phyloP scores from a whole-genome alignment of 495 filamentous ascomycete genomes.

The Staphylotrichum longicolle region DNA sequence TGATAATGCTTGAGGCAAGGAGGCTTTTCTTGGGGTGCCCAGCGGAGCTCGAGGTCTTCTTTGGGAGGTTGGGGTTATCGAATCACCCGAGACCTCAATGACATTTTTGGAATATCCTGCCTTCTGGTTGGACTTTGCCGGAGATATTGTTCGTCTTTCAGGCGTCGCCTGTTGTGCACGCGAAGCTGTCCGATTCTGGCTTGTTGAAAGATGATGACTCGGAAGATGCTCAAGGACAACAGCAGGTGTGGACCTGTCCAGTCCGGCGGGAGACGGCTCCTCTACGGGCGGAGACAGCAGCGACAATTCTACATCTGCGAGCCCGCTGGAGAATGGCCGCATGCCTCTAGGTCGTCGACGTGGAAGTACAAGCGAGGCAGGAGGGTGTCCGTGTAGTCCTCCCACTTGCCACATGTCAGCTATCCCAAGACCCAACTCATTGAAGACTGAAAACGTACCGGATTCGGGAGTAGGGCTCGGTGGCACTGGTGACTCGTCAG shows the following conservation, averaged over 20 bases:
- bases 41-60: neutral
- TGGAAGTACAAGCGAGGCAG: constrained; percentile 22
- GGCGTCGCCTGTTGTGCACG: neutral
- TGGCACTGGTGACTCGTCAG: constrained; percentile 26
- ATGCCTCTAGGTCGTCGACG: constrained; percentile 28
- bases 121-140: neutral
- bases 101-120: neutral
- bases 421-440: too few species aligned
- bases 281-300: constrained; percentile 38
- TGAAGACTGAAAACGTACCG: constrained; percentile 16
- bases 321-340: constrained; percentile 20
- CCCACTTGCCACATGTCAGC: constrained; percentile 21
- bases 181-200: neutral
- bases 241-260: neutral
- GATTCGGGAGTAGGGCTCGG: constrained; percentile 34
- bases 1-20: neutral
- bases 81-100: neutral
- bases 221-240: neutral
- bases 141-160: neutral
- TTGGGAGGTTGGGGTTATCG: neutral
- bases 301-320: constrained; percentile 15
- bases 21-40: neutral
- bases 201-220: constrained; percentile 1
- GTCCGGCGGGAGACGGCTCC: constrained; percentile 23
- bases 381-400: constrained; percentile 8